phyloP scores from a whole-genome alignment of 1,139 yeast genomes.

The Zygosaccharomyces pseudobailii region DNA sequence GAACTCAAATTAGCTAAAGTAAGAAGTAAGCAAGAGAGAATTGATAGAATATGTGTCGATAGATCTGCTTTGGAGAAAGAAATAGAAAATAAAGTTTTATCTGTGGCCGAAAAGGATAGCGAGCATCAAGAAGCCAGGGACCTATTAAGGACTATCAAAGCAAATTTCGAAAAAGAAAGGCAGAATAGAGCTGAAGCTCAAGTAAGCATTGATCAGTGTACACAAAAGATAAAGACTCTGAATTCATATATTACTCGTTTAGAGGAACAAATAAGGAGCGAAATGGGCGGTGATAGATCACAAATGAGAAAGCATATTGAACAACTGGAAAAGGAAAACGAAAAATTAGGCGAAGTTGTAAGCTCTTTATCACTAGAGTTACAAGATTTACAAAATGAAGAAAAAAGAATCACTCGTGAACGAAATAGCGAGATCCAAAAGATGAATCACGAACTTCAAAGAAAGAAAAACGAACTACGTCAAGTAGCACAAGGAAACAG shows the following conservation, averaged over 20 bases:
- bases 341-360: conserved; percentile 9
- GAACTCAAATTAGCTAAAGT: conserved; percentile 13
- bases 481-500: conserved; percentile 20
- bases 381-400: conserved; percentile 19
- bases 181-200: conserved; percentile 30
- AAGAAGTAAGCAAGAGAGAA: conserved; percentile 21
- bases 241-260: conserved; percentile 41
- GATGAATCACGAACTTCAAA: conserved; percentile 14
- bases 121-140: conserved; percentile 25
- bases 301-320: conserved; percentile 19
- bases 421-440: conserved; percentile 13
- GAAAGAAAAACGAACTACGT: conserved; percentile 16
- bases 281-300: conserved; percentile 31
- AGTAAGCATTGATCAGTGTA: conserved; percentile 32
- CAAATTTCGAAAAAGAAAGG: conserved; percentile 21
- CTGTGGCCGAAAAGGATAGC: conserved; percentile 24
- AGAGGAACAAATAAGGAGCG: conserved; percentile 28
- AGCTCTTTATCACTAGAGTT: conserved; percentile 18
- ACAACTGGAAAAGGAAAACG: conserved; percentile 16
- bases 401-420: conserved; percentile 11
- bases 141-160: conserved; percentile 19
- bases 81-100: conserved; percentile 26
- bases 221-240: conserved; percentile 36
- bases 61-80: conserved; percentile 17
- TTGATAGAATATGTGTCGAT: conserved; percentile 22